Percentiles rank a stretch among this genome's conserved stretches.
Evolutionary conservation across 2,329 filamentous ascomycete genomes (phyloP).

Genomic region (Fusarium denticulatum): DNA sequence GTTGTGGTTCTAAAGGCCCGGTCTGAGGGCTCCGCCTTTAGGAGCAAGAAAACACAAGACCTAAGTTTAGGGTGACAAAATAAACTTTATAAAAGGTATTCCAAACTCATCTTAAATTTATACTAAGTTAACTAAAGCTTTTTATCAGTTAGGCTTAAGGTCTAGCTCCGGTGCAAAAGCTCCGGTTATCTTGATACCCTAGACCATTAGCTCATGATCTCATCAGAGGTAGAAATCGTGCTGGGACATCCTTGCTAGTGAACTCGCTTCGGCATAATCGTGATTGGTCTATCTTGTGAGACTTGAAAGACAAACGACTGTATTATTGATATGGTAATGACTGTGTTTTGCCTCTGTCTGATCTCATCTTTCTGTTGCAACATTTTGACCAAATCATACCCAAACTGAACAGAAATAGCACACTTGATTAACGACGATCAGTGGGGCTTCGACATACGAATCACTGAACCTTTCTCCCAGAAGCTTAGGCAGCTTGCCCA

Average conservation of each 20-base stretch:
- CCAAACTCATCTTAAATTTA: too few species aligned
- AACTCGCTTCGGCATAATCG: not conserved
- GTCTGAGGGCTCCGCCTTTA: not conserved
- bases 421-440: not conserved
- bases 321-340: not conserved
- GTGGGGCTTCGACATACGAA: not conserved
- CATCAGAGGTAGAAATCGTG: not conserved
- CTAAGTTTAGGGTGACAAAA: too few species aligned
- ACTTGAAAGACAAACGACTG: not conserved
- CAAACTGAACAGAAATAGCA: rapidly evolving
- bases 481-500: not conserved
- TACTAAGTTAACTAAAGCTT: too few species aligned
- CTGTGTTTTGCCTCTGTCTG: not conserved
- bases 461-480: not conserved
- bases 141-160: too few species aligned
- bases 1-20: not conserved
- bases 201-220: not conserved
- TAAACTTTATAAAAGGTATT: too few species aligned
- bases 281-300: not conserved
- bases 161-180: not conserved
- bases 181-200: not conserved
- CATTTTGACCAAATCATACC: not conserved
- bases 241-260: not conserved
- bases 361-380: not conserved
- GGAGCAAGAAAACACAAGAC: too few species aligned